Percentiles rank a stretch among this genome's conserved stretches.
Conservation (phyloP, 805 yeast genomes). For the Kodamaea fukazawae region DNA sequence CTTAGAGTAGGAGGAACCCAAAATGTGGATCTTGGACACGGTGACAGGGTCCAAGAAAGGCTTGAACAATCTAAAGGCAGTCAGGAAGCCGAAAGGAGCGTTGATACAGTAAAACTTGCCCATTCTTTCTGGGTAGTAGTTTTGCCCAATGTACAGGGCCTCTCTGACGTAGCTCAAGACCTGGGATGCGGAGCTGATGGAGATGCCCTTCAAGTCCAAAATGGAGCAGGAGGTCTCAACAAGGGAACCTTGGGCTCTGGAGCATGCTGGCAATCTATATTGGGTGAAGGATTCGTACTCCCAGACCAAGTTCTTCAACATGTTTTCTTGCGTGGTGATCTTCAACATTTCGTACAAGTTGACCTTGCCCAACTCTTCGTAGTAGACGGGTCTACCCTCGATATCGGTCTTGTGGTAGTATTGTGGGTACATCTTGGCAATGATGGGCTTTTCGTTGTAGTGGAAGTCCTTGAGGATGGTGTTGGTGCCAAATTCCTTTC, state of each 20-base stretch:
- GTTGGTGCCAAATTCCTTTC: constrained; percentile 81
- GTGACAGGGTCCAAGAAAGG: constrained; percentile 97
- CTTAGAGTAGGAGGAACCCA: constrained; percentile 73
- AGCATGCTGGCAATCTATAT: constrained; percentile 89
- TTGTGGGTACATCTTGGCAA: constrained; percentile 90
- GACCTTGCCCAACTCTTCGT: constrained; percentile 91
- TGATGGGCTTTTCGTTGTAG: constrained; percentile 88
- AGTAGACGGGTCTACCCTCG: constrained; percentile 95
- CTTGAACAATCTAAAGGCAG: constrained; percentile 88
- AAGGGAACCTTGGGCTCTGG: constrained; percentile 72
- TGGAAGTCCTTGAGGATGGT: constrained; percentile 84
- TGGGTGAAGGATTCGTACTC: constrained; percentile 90
- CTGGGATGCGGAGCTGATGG: constrained; percentile 77
- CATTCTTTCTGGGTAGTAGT: constrained; percentile 98
- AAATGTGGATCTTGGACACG: constrained; percentile 87
- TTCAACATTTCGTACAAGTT: constrained; percentile 88
- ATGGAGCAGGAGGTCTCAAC: constrained; percentile 97
- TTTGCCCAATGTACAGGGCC: constrained; percentile 92
- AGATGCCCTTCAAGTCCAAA: constrained; percentile 91
- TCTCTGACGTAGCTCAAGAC: constrained; percentile 87
- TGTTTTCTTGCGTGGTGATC: constrained; percentile 91
- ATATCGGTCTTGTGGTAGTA: constrained; percentile 95
- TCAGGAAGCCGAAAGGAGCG: constrained; percentile 95
- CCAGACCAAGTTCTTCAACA: constrained; percentile 95
- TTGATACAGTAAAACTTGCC: constrained; percentile 94